These are phyloP conservation scores for Candida loeiensis DNA, from an alignment of 805 yeast genomes.

Conservation along the genomic window DNA sequence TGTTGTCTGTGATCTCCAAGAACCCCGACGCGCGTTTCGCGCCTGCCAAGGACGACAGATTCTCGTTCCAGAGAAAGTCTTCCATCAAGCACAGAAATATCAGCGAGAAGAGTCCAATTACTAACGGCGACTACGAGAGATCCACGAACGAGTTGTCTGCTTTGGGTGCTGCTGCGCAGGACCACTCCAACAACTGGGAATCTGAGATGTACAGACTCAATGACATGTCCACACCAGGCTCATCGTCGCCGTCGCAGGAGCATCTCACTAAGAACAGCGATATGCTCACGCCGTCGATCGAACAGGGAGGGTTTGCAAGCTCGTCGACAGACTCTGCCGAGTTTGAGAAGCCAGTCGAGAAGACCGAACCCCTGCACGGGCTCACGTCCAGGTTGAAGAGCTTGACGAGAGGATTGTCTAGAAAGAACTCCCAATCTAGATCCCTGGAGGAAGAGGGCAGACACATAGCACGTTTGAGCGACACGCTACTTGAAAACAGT, in stretches of 20 bases:
- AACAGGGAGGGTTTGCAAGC: conserved; percentile 20
- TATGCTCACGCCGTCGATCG: conserved; percentile 32
- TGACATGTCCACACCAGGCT: conserved; percentile 17
- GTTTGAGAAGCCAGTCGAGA: conserved; percentile 4
- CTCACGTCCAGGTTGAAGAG: conserved; percentile 36
- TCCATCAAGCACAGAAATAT: conserved; percentile 17
- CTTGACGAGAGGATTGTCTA: conserved; percentile 43
- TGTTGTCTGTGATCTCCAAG: conserved; percentile 64
- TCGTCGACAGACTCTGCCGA: conserved; percentile 5
- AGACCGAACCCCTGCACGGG: not conserved
- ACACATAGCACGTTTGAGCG: conserved; percentile 23
- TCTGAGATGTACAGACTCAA: conserved; percentile 53
- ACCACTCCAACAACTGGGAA: conserved; percentile 75
- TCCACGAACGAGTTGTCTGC: conserved; percentile 39
- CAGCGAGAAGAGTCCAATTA: not conserved
- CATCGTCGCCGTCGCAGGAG: conserved; percentile 1
- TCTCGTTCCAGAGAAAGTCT: conserved; percentile 68
- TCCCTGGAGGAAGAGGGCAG: conserved; percentile 11
- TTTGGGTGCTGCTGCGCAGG: conserved; percentile 77
- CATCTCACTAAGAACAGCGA: conserved; percentile 11
- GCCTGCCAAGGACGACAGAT: conserved; percentile 88
- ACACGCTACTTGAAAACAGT: conserved; percentile 17
- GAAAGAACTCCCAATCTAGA: conserved; percentile 14
- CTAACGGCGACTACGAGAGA: conserved; percentile 9
- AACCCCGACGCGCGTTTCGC: conserved; percentile 87